Evolutionary conservation across 2,329 filamentous ascomycete genomes (phyloP).

Genomic region (Laburnicola sp.): DNA sequence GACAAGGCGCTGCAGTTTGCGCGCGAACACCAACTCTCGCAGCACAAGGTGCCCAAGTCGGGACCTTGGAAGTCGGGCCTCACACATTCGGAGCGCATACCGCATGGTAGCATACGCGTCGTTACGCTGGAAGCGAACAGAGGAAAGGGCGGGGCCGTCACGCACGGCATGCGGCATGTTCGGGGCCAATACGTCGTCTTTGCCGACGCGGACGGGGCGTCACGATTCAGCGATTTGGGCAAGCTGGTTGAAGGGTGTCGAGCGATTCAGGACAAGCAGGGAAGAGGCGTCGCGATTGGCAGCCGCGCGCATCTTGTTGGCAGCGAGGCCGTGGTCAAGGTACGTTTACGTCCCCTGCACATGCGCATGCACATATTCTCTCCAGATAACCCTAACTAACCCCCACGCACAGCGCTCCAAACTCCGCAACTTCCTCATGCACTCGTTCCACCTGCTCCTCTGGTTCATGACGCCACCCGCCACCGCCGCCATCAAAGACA

Average conservation of each 20-base stretch:
- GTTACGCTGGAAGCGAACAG: slow-evolving; percentile 79
- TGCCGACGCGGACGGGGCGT: slow-evolving; percentile 93
- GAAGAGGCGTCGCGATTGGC: slow-evolving; percentile 83
- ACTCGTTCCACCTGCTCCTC: slow-evolving; percentile 90
- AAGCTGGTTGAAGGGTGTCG: slow-evolving; percentile 79
- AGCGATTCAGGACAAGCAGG: slow-evolving; percentile 71
- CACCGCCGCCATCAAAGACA: slow-evolving; percentile 87
- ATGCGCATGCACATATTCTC: background rate
- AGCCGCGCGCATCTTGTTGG: slow-evolving; percentile 91
- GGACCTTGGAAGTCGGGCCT: slow-evolving; percentile 55
- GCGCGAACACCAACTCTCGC: slow-evolving; percentile 63
- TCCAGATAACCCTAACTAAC: slow-evolving; percentile 33
- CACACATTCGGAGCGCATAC: slow-evolving; percentile 57
- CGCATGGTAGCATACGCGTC: slow-evolving; percentile 79
- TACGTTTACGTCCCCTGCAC: too few species aligned
- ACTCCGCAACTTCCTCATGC: slow-evolving; percentile 95
- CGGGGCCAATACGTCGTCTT: slow-evolving; percentile 88
- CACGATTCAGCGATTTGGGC: slow-evolving; percentile 79
- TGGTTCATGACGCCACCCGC: slow-evolving; percentile 86
- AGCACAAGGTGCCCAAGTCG: slow-evolving; percentile 38
- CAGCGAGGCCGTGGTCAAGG: slow-evolving; percentile 91
- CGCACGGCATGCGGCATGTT: slow-evolving; percentile 91
- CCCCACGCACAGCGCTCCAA: slow-evolving; percentile 73
- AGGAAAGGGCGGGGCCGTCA: slow-evolving; percentile 93
- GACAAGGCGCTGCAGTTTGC: slow-evolving; percentile 80